Conservation (phyloP, 192 early-diverging fungal genomes). For the Thoreauomyces humboldtii region DNA sequence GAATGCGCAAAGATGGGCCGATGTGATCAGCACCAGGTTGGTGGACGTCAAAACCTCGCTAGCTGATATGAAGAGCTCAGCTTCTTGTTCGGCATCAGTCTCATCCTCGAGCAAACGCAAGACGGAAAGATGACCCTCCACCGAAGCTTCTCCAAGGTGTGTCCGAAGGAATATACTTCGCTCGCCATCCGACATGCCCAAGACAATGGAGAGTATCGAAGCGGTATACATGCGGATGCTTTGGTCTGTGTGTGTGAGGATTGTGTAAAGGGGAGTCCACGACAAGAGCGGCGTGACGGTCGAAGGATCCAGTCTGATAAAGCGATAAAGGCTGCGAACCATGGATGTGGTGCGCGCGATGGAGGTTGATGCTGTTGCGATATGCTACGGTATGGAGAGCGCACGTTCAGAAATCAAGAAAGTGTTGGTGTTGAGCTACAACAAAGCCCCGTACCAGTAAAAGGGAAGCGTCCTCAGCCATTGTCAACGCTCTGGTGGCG, state of each 20-base stretch:
- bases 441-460: neutral
- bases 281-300: neutral
- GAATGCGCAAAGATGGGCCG: neutral
- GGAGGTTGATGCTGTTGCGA: too few relatives aligned
- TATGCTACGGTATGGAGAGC: too few relatives aligned
- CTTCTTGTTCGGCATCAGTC: slow-evolving; percentile 6
- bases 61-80: neutral
- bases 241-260: slow-evolving; percentile 9
- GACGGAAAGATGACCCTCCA: slow-evolving; percentile 2
- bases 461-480: neutral
- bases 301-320: slow-evolving; percentile 1
- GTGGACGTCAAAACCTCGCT: neutral
- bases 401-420: neutral
- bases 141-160: slow-evolving; percentile 1
- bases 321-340: slow-evolving; percentile 29
- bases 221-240: slow-evolving; percentile 31
- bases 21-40: neutral
- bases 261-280: slow-evolving; percentile 19
- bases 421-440: neutral
- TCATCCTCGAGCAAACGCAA: slow-evolving; percentile 21
- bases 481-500: slow-evolving; percentile 10
- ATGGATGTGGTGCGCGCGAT: slow-evolving; percentile 8
- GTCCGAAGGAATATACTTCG: slow-evolving; percentile 5
- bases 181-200: slow-evolving; percentile 43
- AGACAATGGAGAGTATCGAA: slow-evolving; percentile 35